Evolutionary conservation across 306 rosid species (phyloP).

Genomic region (Cicer yamashitae): DNA sequence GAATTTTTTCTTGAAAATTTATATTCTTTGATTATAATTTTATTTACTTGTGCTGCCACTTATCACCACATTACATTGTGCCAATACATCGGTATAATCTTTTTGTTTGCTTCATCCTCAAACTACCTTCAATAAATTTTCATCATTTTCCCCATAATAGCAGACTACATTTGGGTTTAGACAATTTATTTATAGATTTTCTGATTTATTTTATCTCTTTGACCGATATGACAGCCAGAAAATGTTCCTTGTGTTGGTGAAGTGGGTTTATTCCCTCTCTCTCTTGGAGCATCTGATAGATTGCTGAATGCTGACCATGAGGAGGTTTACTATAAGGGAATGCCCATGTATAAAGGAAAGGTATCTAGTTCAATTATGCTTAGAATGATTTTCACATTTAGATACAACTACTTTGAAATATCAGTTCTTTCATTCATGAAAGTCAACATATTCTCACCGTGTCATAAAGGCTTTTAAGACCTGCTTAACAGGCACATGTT

Average conservation of each 20-base stretch:
- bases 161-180: slow-evolving; percentile 3
- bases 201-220: slow-evolving; percentile 43
- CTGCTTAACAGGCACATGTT: background rate
- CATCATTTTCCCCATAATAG: slow-evolving; percentile 17
- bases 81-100: slow-evolving; percentile 1
- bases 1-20: slow-evolving; percentile 21
- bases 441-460: slow-evolving; percentile 6
- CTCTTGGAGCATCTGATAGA: slow-evolving; percentile 73
- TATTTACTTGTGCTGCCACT: slow-evolving; percentile 7
- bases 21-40: slow-evolving; percentile 11
- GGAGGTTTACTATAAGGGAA: slow-evolving; percentile 78
- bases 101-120: slow-evolving; percentile 16
- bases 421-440: slow-evolving; percentile 17
- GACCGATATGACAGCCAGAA: slow-evolving; percentile 62
- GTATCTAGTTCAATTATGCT: slow-evolving; percentile 47
- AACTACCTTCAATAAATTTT: slow-evolving; percentile 7
- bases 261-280: slow-evolving; percentile 67
- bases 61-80: slow-evolving; percentile 17
- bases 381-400: slow-evolving; percentile 24
- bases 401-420: slow-evolving; percentile 23
- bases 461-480: slow-evolving; percentile 8
- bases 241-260: slow-evolving; percentile 80
- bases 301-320: slow-evolving; percentile 80
- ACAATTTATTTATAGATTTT: slow-evolving; percentile 2
- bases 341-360: slow-evolving; percentile 78